Evolutionary conservation across 805 yeast genomes (phyloP).

Genomic region (Cephaloascus fragrans): DNA sequence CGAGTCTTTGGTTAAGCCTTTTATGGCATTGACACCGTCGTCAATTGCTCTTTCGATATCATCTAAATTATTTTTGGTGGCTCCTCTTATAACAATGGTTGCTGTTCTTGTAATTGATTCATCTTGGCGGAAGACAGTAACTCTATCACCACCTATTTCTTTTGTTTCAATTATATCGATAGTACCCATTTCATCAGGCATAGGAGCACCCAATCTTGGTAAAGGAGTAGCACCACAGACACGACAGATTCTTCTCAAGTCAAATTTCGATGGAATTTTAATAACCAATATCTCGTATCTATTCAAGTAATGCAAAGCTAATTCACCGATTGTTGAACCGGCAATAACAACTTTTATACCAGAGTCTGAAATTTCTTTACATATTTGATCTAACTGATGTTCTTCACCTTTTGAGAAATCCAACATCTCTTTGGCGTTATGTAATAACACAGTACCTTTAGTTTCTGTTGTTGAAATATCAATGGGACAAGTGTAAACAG

Average conservation of each 20-base stretch:
- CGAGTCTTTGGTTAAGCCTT: slow-evolving; percentile 77
- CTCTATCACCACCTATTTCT: slow-evolving; percentile 97
- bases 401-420: slow-evolving; percentile 96
- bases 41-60: slow-evolving; percentile 96
- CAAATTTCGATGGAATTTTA: slow-evolving; percentile 90
- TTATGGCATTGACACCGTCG: slow-evolving; percentile 89
- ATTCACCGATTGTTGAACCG: slow-evolving; percentile 89
- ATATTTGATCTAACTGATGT: slow-evolving; percentile 76
- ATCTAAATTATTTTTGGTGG: slow-evolving; percentile 87
- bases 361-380: slow-evolving; percentile 71
- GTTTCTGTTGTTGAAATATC: slow-evolving; percentile 97
- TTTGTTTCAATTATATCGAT: slow-evolving; percentile 82
- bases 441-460: slow-evolving; percentile 91
- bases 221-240: slow-evolving; percentile 97
- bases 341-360: slow-evolving; percentile 88
- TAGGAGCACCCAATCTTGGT: slow-evolving; percentile 89
- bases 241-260: slow-evolving; percentile 84
- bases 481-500: slow-evolving; percentile 85
- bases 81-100: slow-evolving; percentile 91
- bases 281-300: slow-evolving; percentile 77
- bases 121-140: slow-evolving; percentile 83
- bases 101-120: slow-evolving; percentile 66
- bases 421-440: slow-evolving; percentile 94
- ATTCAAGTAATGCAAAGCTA: slow-evolving; percentile 88
- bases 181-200: slow-evolving; percentile 87